A percentile compares a stretch with the other conserved stretches of the same genome.
Evolutionary conservation across 805 yeast genomes (phyloP).

Genomic region (Wickerhamiella galacta): DNA sequence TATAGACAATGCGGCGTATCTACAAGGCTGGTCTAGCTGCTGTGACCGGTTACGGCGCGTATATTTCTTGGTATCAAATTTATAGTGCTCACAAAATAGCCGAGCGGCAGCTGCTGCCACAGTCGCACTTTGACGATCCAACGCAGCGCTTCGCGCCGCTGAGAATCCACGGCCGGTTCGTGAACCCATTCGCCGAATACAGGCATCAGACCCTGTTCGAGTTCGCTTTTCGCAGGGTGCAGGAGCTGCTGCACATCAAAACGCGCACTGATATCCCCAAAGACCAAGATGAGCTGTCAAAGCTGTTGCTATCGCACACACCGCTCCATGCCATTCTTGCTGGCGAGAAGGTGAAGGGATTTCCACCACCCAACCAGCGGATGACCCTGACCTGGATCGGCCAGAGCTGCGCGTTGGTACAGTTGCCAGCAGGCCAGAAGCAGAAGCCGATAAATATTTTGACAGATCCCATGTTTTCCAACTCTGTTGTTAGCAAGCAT

Average conservation of each 20-base stretch:
- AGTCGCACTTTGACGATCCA: conserved; percentile 8
- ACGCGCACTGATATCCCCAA: conserved; percentile 45
- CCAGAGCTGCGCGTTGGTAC: conserved; percentile 69
- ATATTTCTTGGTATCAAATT: conserved; percentile 9
- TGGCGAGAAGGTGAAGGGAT: conserved; percentile 4
- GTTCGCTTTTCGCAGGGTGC: conserved; percentile 53
- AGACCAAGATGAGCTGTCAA: conserved; percentile 29
- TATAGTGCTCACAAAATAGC: conserved; percentile 9
- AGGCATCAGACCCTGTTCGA: conserved; percentile 81
- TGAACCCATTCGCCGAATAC: conserved; percentile 82
- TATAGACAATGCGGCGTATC: neutral
- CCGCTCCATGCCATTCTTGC: conserved; percentile 33
- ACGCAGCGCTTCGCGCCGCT: conserved; percentile 13
- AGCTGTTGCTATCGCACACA: conserved; percentile 37
- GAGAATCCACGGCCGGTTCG: conserved; percentile 44
- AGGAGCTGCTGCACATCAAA: conserved; percentile 47
- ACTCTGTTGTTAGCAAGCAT: conserved; percentile 41
- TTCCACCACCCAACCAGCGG: conserved; percentile 20
- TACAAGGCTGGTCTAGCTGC: neutral
- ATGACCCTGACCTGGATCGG: conserved; percentile 81
- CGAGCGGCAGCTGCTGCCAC: conserved; percentile 7
- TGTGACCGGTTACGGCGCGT: conserved; percentile 13
- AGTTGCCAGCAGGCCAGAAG: conserved; percentile 35
- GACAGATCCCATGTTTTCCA: conserved; percentile 71
- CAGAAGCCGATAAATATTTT: conserved; percentile 35